Evolutionary conservation across 768 basidiomycete species (phyloP).

Genomic region (Xerocomellus intermedius): DNA sequence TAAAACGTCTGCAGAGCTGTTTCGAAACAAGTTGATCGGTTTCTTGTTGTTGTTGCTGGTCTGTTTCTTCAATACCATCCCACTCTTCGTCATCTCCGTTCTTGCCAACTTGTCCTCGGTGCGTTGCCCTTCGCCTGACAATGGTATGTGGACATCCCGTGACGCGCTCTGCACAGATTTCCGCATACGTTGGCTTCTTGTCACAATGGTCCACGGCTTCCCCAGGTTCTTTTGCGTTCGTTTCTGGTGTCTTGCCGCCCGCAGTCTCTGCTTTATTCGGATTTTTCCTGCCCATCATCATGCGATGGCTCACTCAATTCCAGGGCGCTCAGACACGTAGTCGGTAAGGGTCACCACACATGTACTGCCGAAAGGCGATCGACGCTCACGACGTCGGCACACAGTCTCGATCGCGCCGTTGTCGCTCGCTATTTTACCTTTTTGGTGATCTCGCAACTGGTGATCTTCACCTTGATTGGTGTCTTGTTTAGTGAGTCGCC

Average conservation of each 20-base stretch:
- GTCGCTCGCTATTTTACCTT: constrained; percentile 92
- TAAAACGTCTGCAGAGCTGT: constrained; percentile 61
- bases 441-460: constrained; percentile 88
- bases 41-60: constrained; percentile 73
- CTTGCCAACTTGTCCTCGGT: constrained; percentile 88
- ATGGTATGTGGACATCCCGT: neutral
- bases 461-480: constrained; percentile 92
- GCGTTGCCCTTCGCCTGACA: constrained; percentile 24
- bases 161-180: constrained; percentile 22
- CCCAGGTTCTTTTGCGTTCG: constrained; percentile 67
- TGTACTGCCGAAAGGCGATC: neutral
- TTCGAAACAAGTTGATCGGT: constrained; percentile 70
- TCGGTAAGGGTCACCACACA: constrained; percentile 15
- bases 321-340: constrained; percentile 50
- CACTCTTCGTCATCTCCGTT: constrained; percentile 85
- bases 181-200: constrained; percentile 72
- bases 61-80: constrained; percentile 94
- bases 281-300: constrained; percentile 87
- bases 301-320: constrained; percentile 77
- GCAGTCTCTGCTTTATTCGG: constrained; percentile 85
- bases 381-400: constrained; percentile 24
- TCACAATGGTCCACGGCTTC: constrained; percentile 66
- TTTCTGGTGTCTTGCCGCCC: constrained; percentile 93
- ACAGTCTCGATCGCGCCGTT: constrained; percentile 83
- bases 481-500: constrained; percentile 75